phyloP scores from a whole-genome alignment of 176 grass and related monocot genomes.

The bread wheat (Triticum aestivum) region DNA sequence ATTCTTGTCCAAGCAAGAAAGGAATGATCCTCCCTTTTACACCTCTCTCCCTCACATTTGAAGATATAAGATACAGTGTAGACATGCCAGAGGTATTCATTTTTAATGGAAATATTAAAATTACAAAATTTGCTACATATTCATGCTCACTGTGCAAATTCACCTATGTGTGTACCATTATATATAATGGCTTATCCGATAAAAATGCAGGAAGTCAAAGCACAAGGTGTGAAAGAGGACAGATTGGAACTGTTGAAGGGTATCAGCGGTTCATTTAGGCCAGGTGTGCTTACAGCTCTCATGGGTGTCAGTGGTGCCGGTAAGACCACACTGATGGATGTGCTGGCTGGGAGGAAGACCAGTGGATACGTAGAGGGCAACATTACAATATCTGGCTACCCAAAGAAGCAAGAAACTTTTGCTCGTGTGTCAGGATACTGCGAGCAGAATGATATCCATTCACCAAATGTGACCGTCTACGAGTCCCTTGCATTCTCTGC shows the following conservation, averaged over 20 bases:
- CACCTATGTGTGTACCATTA: neutral
- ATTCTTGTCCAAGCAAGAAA: slow-evolving; percentile 43
- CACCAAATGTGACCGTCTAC: slow-evolving; percentile 76
- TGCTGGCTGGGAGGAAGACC: slow-evolving; percentile 84
- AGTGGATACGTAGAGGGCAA: slow-evolving; percentile 75
- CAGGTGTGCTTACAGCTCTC: slow-evolving; percentile 80
- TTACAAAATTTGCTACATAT: neutral
- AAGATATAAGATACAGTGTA: slow-evolving; percentile 71
- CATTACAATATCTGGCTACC: slow-evolving; percentile 71
- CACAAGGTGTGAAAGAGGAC: slow-evolving; percentile 53
- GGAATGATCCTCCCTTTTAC: slow-evolving; percentile 81
- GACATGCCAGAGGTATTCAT: slow-evolving; percentile 67
- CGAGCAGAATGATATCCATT: slow-evolving; percentile 93
- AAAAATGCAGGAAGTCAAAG: slow-evolving; percentile 70
- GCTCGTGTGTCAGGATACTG: slow-evolving; percentile 90
- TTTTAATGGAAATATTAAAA: slow-evolving; percentile 40
- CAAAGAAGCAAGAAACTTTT: slow-evolving; percentile 92
- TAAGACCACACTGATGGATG: slow-evolving; percentile 93
- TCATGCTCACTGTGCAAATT: neutral
- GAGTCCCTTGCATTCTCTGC: slow-evolving; percentile 86
- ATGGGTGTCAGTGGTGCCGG: slow-evolving; percentile 91
- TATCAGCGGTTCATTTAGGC: slow-evolving; percentile 84
- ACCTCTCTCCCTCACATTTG: slow-evolving; percentile 66
- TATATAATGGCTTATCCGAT: neutral
- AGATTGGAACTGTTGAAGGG: slow-evolving; percentile 59